A percentile compares a stretch with the other conserved stretches of the same genome.
Evolutionary conservation across 2,329 filamentous ascomycete genomes (phyloP).

Genomic region (Verticillium nonalfalfae): DNA sequence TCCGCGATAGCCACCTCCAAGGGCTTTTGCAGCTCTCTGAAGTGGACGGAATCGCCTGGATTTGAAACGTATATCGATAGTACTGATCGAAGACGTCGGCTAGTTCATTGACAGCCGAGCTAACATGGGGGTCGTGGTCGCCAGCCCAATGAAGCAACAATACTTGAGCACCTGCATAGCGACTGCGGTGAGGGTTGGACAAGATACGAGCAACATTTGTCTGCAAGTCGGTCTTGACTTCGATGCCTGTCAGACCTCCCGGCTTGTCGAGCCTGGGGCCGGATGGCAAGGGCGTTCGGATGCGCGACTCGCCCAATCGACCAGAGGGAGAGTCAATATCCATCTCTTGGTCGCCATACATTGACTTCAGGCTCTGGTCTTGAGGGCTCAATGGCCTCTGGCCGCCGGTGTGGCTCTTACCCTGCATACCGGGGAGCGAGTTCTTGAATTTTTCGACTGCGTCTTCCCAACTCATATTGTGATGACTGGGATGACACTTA

Average conservation of each 20-base stretch:
- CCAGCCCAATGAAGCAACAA: constrained; percentile 53
- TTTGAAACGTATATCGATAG: constrained; percentile 44
- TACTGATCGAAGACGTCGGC: constrained; percentile 42
- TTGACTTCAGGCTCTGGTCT: constrained; percentile 24
- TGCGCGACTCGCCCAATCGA: constrained; percentile 38
- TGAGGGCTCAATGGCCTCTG: constrained; percentile 41
- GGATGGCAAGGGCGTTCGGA: constrained; percentile 50
- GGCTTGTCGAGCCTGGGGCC: constrained; percentile 49
- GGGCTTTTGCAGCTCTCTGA: constrained; percentile 40
- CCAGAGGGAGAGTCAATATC: constrained; percentile 41
- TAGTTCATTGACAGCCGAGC: constrained; percentile 36
- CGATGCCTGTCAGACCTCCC: constrained; percentile 40
- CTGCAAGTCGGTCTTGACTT: constrained; percentile 49
- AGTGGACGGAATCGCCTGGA: constrained; percentile 42
- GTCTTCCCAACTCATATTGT: constrained; percentile 56
- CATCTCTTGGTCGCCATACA: constrained; percentile 46
- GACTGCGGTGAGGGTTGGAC: constrained; percentile 41
- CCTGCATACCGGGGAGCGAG: constrained; percentile 32
- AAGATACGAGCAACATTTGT: constrained; percentile 41
- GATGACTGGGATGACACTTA: constrained; percentile 54
- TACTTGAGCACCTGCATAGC: constrained; percentile 45
- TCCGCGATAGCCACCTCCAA: constrained; percentile 46
- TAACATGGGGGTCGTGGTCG: constrained; percentile 34
- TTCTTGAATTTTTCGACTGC: constrained; percentile 46
- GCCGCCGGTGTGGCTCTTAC: neutral